Evolutionary conservation across 345 rosid genomes (phyloP).

Genomic region (Orychophragmus violaceus): DNA sequence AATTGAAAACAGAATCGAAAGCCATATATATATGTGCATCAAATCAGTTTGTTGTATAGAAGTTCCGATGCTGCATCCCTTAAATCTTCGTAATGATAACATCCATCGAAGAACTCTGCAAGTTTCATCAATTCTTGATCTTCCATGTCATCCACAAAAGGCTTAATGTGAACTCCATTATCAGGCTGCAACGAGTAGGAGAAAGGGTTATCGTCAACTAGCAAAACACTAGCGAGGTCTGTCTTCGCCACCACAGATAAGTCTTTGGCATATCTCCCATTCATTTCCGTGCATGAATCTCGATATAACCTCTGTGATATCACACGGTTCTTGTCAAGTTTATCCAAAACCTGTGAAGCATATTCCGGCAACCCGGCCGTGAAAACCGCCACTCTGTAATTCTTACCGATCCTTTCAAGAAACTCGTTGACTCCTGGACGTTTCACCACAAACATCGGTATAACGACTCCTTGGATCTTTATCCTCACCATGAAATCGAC

Average conservation of each 20-base stretch:
- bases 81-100: slow-evolving; percentile 51
- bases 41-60: slow-evolving; percentile 7
- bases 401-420: slow-evolving; percentile 46
- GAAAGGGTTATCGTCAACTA: slow-evolving; percentile 83
- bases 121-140: slow-evolving; percentile 59
- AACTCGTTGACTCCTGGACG: slow-evolving; percentile 79
- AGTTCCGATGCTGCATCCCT: slow-evolving; percentile 64
- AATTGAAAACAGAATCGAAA: neutral
- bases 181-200: slow-evolving; percentile 66
- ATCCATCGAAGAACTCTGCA: slow-evolving; percentile 46
- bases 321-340: slow-evolving; percentile 48
- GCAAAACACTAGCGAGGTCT: slow-evolving; percentile 49
- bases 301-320: slow-evolving; percentile 71
- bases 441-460: slow-evolving; percentile 68
- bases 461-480: slow-evolving; percentile 43
- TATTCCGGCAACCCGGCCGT: slow-evolving; percentile 80
- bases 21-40: slow-evolving; percentile 1
- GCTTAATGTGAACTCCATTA: slow-evolving; percentile 63
- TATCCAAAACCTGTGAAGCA: slow-evolving; percentile 66
- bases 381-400: slow-evolving; percentile 63
- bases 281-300: slow-evolving; percentile 62
- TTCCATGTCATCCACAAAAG: slow-evolving; percentile 49
- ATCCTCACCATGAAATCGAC: slow-evolving; percentile 64
- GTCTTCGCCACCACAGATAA: slow-evolving; percentile 51
- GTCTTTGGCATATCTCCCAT: slow-evolving; percentile 75